Percentiles rank a stretch among this genome's conserved stretches.
phyloP scores from a whole-genome alignment of 805 yeast species.

The Hanseniaspora occidentalis region DNA sequence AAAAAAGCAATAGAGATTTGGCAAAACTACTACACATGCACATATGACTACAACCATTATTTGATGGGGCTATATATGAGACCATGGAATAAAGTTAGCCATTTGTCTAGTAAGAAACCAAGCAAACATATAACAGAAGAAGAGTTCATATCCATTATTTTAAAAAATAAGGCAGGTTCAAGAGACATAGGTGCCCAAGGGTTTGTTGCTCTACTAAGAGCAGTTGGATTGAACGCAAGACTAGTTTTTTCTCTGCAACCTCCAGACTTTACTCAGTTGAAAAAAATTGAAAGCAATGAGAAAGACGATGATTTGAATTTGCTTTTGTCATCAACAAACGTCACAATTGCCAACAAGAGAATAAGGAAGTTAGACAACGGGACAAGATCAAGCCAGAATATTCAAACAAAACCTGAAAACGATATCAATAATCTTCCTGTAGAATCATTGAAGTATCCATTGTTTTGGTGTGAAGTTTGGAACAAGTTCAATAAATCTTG shows the following conservation, averaged over 20 bases:
- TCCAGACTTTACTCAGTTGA: slow-evolving; percentile 56
- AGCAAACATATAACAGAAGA: slow-evolving; percentile 22
- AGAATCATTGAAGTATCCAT: slow-evolving; percentile 36
- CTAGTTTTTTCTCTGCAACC: slow-evolving; percentile 80
- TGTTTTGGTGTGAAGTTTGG: slow-evolving; percentile 95
- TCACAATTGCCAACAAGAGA: neutral
- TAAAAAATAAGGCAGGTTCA: slow-evolving; percentile 43
- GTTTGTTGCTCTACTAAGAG: slow-evolving; percentile 61
- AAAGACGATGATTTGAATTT: neutral
- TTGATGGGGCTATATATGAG: slow-evolving; percentile 27
- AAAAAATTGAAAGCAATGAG: slow-evolving; percentile 8
- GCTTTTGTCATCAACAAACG: slow-evolving; percentile 4
- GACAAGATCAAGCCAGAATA: neutral
- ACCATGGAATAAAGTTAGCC: slow-evolving; percentile 35
- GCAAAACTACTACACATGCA: slow-evolving; percentile 40
- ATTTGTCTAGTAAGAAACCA: slow-evolving; percentile 13
- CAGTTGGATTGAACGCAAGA: slow-evolving; percentile 60
- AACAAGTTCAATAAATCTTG: slow-evolving; percentile 57
- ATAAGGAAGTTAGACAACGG: neutral
- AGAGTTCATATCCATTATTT: slow-evolving; percentile 33
- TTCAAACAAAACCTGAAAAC: neutral
- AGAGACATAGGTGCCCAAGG: slow-evolving; percentile 80
- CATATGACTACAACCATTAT: slow-evolving; percentile 17
- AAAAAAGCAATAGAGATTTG: slow-evolving; percentile 53
- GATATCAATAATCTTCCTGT: neutral